These are phyloP conservation scores for Coemansia erecta DNA, from an alignment of 192 early-diverging fungal species.

Conservation along the genomic window DNA sequence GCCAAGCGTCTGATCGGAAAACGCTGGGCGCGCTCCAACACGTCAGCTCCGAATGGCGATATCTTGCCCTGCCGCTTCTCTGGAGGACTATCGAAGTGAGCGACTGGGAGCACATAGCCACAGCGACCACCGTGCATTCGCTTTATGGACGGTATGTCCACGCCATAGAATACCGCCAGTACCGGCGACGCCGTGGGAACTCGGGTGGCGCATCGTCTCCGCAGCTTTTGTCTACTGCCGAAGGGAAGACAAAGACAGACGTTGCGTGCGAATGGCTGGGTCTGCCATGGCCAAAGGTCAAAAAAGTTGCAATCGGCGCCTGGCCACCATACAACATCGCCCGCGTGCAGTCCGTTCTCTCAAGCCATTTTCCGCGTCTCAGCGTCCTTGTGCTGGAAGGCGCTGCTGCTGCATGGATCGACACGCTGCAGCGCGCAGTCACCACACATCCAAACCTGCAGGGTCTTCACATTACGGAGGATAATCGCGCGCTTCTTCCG, in stretches of 20 bases:
- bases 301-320: constrained; percentile 28
- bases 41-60: constrained; percentile 30
- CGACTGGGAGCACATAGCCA: constrained; percentile 34
- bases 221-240: constrained; percentile 7
- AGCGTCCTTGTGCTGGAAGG: constrained; percentile 30
- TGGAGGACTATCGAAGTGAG: constrained; percentile 42
- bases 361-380: constrained; percentile 18
- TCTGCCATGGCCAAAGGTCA: constrained; percentile 19
- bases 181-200: constrained; percentile 28
- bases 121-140: constrained; percentile 13
- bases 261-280: constrained; percentile 40
- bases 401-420: constrained; percentile 34
- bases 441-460: constrained; percentile 18
- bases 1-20: constrained; percentile 18
- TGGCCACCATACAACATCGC: constrained; percentile 48
- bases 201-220: constrained; percentile 10
- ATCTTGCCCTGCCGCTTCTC: constrained; percentile 27
- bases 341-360: constrained; percentile 27
- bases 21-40: constrained; percentile 22
- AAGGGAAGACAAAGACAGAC: constrained; percentile 34
- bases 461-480: constrained; percentile 40
- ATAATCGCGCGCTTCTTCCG: constrained; percentile 33
- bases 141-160: constrained; percentile 21
- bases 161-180: constrained; percentile 26
- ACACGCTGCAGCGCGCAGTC: constrained; percentile 28